Conservation (phyloP, 1,284 basidiomycete species). For the Melampsora americana region DNA sequence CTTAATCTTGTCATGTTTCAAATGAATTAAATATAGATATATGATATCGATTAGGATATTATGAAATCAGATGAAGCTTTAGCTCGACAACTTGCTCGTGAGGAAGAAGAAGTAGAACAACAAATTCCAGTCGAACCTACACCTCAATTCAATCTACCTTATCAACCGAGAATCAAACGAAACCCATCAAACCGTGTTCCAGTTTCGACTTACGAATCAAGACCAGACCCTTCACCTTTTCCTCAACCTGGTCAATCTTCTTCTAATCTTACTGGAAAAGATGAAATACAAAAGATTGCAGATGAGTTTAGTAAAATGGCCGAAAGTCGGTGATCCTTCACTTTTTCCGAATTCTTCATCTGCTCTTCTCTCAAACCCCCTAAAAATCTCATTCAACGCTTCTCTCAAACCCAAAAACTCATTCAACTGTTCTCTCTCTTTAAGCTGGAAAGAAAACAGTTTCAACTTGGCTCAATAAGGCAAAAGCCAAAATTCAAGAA, state of each 20-base stretch:
- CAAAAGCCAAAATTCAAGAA: conserved; percentile 41
- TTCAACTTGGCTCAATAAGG: conserved; percentile 33
- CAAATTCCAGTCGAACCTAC: neutral
- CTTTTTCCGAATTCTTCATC: neutral
- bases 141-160: conserved; percentile 31
- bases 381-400: too few species aligned
- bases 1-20: neutral
- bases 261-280: conserved; percentile 5
- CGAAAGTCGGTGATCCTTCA: conserved; percentile 24
- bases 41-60: conserved; percentile 30
- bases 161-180: conserved; percentile 31
- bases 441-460: conserved; percentile 42
- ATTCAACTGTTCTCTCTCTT: too few species aligned
- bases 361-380: neutral
- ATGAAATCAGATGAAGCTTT: conserved; percentile 31
- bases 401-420: too few species aligned
- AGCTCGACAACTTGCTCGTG: conserved; percentile 32
- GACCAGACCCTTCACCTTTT: neutral
- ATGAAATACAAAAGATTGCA: conserved; percentile 44
- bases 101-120: conserved; percentile 30
- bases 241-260: neutral
- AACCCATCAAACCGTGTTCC: conserved; percentile 20
- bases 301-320: conserved; percentile 38
- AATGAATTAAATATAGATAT: too few species aligned
- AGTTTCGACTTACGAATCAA: neutral